Evolutionary conservation across 2,329 filamentous ascomycete genomes (phyloP).

Genomic region (Escovopsis sp.): DNA sequence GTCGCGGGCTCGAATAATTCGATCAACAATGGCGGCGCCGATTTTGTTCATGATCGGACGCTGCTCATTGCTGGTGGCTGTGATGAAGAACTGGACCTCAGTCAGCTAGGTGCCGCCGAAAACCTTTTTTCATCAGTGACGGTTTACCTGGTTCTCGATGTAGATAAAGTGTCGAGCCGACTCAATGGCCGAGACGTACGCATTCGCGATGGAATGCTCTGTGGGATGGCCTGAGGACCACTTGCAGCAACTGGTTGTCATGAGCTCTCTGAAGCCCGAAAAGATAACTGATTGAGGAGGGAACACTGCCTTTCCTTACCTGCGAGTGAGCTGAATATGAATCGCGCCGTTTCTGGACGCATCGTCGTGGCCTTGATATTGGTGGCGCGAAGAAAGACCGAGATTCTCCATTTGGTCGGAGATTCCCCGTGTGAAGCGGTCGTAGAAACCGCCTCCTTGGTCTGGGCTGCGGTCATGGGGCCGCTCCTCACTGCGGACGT

Average conservation of each 20-base stretch:
- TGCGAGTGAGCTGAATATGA: slow-evolving; percentile 37
- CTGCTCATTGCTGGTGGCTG: slow-evolving; percentile 56
- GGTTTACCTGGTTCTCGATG: slow-evolving; percentile 54
- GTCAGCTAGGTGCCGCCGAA: not conserved
- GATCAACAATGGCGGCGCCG: slow-evolving; percentile 62
- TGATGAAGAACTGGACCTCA: slow-evolving; percentile 61
- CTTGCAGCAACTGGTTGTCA: slow-evolving; percentile 24
- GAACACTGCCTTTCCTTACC: slow-evolving; percentile 15
- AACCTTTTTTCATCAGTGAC: too few relatives aligned
- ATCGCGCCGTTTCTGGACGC: slow-evolving; percentile 12
- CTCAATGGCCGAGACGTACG: slow-evolving; percentile 59
- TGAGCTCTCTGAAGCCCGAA: not conserved
- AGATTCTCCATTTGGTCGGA: slow-evolving; percentile 4
- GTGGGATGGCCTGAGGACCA: slow-evolving; percentile 39
- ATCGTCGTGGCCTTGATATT: slow-evolving; percentile 8
- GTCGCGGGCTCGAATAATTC: slow-evolving; percentile 55
- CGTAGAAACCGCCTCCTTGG: not conserved
- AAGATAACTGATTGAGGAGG: too few relatives aligned
- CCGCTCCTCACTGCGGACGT: slow-evolving; percentile 17
- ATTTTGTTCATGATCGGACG: slow-evolving; percentile 64
- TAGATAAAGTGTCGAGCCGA: slow-evolving; percentile 61
- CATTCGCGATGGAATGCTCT: slow-evolving; percentile 72
- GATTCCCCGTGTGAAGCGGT: not conserved
- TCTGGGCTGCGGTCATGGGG: slow-evolving; percentile 4
- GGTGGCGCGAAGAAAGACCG: not conserved